Conservation (phyloP, 2,329 filamentous ascomycete genomes). For the Fusarium pseudocircinatum region DNA sequence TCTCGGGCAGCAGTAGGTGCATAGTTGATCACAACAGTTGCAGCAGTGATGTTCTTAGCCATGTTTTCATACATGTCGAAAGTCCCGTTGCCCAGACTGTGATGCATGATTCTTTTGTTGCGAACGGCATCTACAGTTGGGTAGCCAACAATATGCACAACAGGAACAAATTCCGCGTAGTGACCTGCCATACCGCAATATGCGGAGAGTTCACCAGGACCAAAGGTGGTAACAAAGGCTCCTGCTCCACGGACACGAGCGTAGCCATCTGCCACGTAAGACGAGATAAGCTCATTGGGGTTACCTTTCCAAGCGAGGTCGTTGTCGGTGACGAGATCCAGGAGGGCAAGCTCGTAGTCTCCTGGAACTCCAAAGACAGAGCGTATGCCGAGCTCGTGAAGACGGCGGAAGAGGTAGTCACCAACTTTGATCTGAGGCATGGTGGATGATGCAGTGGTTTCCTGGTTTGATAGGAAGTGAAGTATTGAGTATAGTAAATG, state of each 20-base stretch:
- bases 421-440: not conserved
- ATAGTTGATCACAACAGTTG: not conserved
- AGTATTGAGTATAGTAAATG: not conserved
- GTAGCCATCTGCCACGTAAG: not conserved
- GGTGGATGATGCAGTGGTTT: not conserved
- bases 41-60: not conserved
- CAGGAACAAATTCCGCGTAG: not conserved
- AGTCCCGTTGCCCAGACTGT: not conserved
- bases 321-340: not conserved
- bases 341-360: not conserved
- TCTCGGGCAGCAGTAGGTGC: not conserved
- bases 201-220: not conserved
- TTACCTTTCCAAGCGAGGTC: not conserved
- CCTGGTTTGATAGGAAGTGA: not conserved
- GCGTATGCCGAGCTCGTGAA: not conserved
- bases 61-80: not conserved
- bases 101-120: not conserved
- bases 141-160: not conserved
- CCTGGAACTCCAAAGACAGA: not conserved
- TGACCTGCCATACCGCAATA: conserved; percentile 1
- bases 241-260: not conserved
- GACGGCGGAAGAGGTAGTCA: conserved; percentile 6
- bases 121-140: not conserved
- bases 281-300: not conserved
- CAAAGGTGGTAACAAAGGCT: not conserved